Evolutionary conservation across 768 basidiomycete genomes (phyloP).

Genomic region (Amanita rimosa): DNA sequence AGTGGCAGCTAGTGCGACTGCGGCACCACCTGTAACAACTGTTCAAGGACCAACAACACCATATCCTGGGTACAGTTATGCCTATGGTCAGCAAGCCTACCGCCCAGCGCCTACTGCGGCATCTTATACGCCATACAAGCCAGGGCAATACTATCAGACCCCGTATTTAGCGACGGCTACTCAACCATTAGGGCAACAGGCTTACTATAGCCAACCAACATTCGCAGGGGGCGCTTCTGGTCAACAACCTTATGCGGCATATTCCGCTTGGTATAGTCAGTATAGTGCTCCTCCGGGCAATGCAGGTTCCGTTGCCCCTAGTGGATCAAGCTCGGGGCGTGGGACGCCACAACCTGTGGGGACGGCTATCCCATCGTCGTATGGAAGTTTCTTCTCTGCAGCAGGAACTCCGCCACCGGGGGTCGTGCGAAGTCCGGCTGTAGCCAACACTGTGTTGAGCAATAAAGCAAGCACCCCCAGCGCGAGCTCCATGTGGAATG

Average conservation of each 20-base stretch:
- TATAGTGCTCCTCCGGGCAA: conserved; percentile 13
- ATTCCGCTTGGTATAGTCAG: conserved; percentile 22
- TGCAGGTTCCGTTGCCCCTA: conserved; percentile 10
- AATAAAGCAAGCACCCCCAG: conserved; percentile 1
- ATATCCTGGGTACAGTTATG: conserved; percentile 25
- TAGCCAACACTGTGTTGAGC: conserved; percentile 17
- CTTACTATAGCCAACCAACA: conserved; percentile 24
- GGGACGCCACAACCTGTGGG: conserved; percentile 31
- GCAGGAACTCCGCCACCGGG: conserved; percentile 3
- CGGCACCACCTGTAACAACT: conserved; percentile 19
- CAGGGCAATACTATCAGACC: conserved; percentile 22
- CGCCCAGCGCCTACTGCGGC: conserved; percentile 12
- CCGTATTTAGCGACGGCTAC: conserved; percentile 14
- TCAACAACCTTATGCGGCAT: conserved; percentile 24
- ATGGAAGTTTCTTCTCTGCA: conserved; percentile 16
- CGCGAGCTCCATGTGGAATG: background rate
- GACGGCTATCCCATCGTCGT: conserved; percentile 10
- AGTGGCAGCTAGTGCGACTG: conserved; percentile 20
- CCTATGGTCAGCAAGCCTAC: conserved; percentile 13
- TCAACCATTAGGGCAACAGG: conserved; percentile 17
- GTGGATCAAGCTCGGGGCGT: conserved; percentile 20
- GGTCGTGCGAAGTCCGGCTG: conserved; percentile 11
- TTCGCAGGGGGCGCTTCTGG: conserved; percentile 18
- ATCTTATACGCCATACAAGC: conserved; percentile 24
- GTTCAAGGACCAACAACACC: conserved; percentile 17